Base-by-base conservation (phyloP, 495 filamentous ascomycete genomes). In the Tricharina praecox region DNA sequence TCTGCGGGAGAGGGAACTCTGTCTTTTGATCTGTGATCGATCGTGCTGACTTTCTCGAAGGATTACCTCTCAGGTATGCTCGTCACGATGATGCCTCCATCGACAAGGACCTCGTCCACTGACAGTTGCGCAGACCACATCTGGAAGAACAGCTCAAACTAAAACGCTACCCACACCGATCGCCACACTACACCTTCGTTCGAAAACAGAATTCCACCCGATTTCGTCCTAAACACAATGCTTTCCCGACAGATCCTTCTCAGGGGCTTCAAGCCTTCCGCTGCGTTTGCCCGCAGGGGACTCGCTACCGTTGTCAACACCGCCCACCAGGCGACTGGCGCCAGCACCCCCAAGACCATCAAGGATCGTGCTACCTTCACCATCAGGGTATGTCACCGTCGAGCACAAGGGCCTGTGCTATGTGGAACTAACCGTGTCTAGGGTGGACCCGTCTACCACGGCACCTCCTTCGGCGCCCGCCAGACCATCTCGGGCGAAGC, bases 401-500 rank as follows among this genome's bases (percentile, higher is more conserved):
- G 13, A 10, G 7, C n/a, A n/a, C n/a, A n/a, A n/a, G n/a, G n/a
- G n/a, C 24, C 10, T 28, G 8, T 24, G 5, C 3, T 7, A 51
- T 24, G 11, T 45, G 13, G 9, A 42, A 38, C 50, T 59, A 41
- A 59, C 47, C 18, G 5, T 28, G 52, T 40, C 87, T 49, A 93
- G 64, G 85, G 95, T 71, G 85, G 84, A 59, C 76, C 77, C 16
- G 74, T 79, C 58, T 92, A 85, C 69, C 81, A 86, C 55, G 90
- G 90, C 45, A 81, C 83, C 67, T 93, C 86, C 69, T 97, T 95
- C 62, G 90, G 90, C 61, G 84, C 86, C 19, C 71, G 82, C 58
- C 86, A 83, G 70, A 93, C 81, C 64, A 77, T 86, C 56, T 79
- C 88, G 47, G 90, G 90, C 55, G 90, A 97, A 73, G 71, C 95